Base-by-base conservation (phyloP, 176 grass and related monocot genomes). In the Triticum timopheevii region DNA sequence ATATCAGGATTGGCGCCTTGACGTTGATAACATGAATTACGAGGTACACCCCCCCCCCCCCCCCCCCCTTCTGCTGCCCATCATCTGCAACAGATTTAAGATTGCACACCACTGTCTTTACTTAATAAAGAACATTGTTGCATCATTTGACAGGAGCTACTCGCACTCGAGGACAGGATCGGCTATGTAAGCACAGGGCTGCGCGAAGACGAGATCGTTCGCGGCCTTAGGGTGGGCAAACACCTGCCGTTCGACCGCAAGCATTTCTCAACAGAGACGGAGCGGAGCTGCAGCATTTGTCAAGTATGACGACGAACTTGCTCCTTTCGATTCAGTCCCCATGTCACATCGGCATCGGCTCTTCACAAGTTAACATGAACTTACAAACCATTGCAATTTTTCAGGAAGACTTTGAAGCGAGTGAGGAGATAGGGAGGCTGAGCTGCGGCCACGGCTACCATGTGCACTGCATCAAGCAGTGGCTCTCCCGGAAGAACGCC, bases 1-100 rank as follows among this genome's bases (percentile, higher is more conserved):
- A n/a, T 90, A 96, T n/a, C 92, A 78, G 12, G 92, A 92, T 86
- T 99, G 90, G 94, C 92, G 92, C 36, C 90, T 99, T 20, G 97
- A 99, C 52, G 97, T 99, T 22, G 97, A 99, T 79, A 90, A 96
- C 73, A 93, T 94, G 97, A 92, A 94, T 34, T 99, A 99, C 27
- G 97, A 99, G 90, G 97, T 99, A 76, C 3, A 75, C 19, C 79
- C 15, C 36, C 34, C 3, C 79, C 19, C 79, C 15, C 36, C 34
- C n/a, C 3, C 79, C 19, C 79, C 15, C 36, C 34, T 35, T 35
- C 34, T 1, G 34, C 34, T 6, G 34, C 34, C 34, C 34, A 35
- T 35, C 34, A 6, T 35, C 34, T 35, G 34, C 34, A 35, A 35
- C 34, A 35, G 34, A 35, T 35, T 13, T 38, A 40, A 40, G 39